Percentiles rank a stretch among this genome's conserved stretches.
These are phyloP conservation scores for Stephania cephalantha DNA, from an alignment of 164 flowering plant genomes.

Conservation along the genomic window DNA sequence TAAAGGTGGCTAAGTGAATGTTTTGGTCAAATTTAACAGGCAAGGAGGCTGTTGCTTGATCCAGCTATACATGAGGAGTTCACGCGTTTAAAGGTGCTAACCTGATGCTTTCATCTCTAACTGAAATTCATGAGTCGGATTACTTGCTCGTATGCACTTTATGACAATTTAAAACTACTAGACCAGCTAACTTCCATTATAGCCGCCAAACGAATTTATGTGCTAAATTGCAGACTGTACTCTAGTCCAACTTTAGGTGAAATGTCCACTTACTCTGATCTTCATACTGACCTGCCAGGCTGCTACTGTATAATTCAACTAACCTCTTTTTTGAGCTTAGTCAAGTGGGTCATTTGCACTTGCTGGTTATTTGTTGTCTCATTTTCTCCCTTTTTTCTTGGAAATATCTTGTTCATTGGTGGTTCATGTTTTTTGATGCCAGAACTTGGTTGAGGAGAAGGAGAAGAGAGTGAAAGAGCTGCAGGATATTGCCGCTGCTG, in stretches of 20 bases:
- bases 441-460: slow-evolving; percentile 97
- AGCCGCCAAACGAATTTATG: background rate
- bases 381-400: background rate
- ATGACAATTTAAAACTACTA: background rate
- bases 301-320: background rate
- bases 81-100: slow-evolving; percentile 79
- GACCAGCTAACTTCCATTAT: background rate
- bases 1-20: slow-evolving; percentile 1
- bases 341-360: background rate
- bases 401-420: background rate
- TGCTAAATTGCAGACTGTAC: background rate
- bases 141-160: slow-evolving; percentile 8
- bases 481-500: slow-evolving; percentile 85
- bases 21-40: slow-evolving; percentile 33
- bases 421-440: slow-evolving; percentile 8
- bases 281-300: background rate
- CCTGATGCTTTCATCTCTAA: background rate
- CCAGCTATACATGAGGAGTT: slow-evolving; percentile 99
- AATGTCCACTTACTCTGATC: background rate
- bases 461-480: slow-evolving; percentile 91
- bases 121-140: background rate
- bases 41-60: slow-evolving; percentile 83
- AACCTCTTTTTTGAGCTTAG: background rate
- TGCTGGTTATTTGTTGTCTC: background rate
- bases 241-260: background rate